Evolutionary conservation across 2,329 filamentous ascomycete genomes (phyloP).

Genomic region (Emydomyces testavorans): DNA sequence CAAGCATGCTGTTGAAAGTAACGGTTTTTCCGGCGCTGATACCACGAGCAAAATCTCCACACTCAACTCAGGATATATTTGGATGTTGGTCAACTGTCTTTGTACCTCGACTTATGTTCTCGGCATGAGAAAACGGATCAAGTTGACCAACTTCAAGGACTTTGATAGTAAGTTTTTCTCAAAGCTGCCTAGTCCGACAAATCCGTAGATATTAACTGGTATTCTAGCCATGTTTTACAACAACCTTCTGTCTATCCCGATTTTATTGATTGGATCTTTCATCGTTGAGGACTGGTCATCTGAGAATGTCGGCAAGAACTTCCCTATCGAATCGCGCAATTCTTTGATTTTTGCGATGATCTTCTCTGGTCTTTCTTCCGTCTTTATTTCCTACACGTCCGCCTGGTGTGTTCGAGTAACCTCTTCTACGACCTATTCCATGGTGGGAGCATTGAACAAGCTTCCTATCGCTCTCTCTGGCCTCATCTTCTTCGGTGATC

Average conservation of each 20-base stretch:
- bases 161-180: conserved; percentile 72
- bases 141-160: conserved; percentile 99
- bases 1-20: conserved; percentile 62
- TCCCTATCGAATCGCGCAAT: conserved; percentile 70
- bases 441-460: conserved; percentile 98
- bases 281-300: conserved; percentile 85
- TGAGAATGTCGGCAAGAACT: conserved; percentile 73
- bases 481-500: conserved; percentile 87
- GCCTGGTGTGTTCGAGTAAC: conserved; percentile 98
- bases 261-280: conserved; percentile 71
- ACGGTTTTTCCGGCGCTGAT: conserved; percentile 43
- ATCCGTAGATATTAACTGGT: conserved; percentile 3
- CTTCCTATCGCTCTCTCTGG: conserved; percentile 87
- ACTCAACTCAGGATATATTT: conserved; percentile 86
- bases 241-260: conserved; percentile 91
- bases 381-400: conserved; percentile 99
- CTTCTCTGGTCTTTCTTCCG: conserved; percentile 80
- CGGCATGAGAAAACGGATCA: conserved; percentile 95
- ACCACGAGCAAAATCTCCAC: conserved; percentile 70
- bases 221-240: conserved; percentile 96
- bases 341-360: conserved; percentile 77
- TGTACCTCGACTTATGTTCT: conserved; percentile 84
- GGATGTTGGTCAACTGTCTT: conserved; percentile 96
- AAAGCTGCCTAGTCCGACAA: background rate
- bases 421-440: conserved; percentile 94